These are phyloP conservation scores for Camelina hispida DNA, from an alignment of 345 rosid genomes.

Conservation along the genomic window DNA sequence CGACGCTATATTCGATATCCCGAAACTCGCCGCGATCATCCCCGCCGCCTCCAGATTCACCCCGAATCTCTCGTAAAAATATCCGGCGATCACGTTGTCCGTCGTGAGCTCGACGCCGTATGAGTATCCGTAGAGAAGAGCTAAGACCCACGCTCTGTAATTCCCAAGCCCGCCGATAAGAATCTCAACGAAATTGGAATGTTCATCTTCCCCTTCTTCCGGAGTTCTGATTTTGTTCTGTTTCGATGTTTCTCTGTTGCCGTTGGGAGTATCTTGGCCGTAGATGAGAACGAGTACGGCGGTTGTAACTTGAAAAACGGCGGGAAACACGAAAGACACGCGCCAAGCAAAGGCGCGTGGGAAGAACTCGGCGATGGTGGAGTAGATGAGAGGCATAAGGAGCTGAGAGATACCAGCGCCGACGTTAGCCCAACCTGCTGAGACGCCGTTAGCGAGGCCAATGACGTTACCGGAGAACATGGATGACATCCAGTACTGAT, in stretches of 20 bases:
- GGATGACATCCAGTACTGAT: slow-evolving; percentile 93
- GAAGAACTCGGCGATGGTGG: slow-evolving; percentile 35
- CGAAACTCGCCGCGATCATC: slow-evolving; percentile 70
- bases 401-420: slow-evolving; percentile 79
- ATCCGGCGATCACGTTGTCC: slow-evolving; percentile 72
- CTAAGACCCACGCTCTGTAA: slow-evolving; percentile 85
- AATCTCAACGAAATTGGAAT: slow-evolving; percentile 44
- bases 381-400: slow-evolving; percentile 69
- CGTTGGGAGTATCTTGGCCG: slow-evolving; percentile 73
- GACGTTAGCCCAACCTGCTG: slow-evolving; percentile 85
- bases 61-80: slow-evolving; percentile 73
- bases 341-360: slow-evolving; percentile 65
- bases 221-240: background rate
- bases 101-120: slow-evolving; percentile 82
- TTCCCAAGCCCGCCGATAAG: slow-evolving; percentile 60
- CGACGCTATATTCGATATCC: slow-evolving; percentile 62
- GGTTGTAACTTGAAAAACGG: slow-evolving; percentile 56
- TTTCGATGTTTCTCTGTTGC: slow-evolving; percentile 33
- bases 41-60: slow-evolving; percentile 73
- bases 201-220: background rate
- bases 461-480: slow-evolving; percentile 76
- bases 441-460: slow-evolving; percentile 75
- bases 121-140: slow-evolving; percentile 58
- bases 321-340: slow-evolving; percentile 61
- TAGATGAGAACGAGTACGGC: slow-evolving; percentile 58